Conservation (phyloP, 1,284 basidiomycete species). For the Ustilago cynodontis region DNA sequence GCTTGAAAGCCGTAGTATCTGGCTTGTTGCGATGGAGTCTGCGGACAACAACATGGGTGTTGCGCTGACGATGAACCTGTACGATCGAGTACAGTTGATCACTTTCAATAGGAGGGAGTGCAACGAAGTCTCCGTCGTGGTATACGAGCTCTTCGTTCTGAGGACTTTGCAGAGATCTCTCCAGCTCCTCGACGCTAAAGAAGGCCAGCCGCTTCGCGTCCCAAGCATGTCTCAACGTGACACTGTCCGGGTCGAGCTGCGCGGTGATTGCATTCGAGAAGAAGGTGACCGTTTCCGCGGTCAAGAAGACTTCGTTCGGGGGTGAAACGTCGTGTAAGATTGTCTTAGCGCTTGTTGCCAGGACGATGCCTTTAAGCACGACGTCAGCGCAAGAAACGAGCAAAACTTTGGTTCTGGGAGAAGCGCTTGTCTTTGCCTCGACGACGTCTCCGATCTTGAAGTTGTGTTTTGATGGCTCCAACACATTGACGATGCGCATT, state of each 20-base stretch:
- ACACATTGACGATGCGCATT: background rate
- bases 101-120: conserved; percentile 1
- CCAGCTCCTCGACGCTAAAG: no score
- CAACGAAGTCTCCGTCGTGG: conserved; percentile 48
- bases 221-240: conserved; percentile 18
- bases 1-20: conserved; percentile 10
- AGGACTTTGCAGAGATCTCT: no score
- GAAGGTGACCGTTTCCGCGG: background rate
- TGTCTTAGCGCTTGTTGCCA: background rate
- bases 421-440: background rate
- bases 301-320: conserved; percentile 20
- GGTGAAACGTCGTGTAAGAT: conserved; percentile 14
- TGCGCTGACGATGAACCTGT: conserved; percentile 23
- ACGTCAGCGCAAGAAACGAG: background rate
- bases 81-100: conserved; percentile 16
- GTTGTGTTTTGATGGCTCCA: rapidly evolving
- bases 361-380: background rate
- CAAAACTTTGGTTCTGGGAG: background rate
- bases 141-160: background rate
- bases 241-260: conserved; percentile 4
- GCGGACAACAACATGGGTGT: conserved; percentile 5
- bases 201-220: conserved; percentile 16
- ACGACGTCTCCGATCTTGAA: conserved; percentile 16
- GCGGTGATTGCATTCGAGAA: background rate
- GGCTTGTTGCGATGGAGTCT: conserved; percentile 12